Percentiles rank a stretch among this genome's conserved stretches.
These are phyloP conservation scores for Aspergillus terreus DNA, from an alignment of 2,329 filamentous ascomycete genomes.

Conservation along the genomic window DNA sequence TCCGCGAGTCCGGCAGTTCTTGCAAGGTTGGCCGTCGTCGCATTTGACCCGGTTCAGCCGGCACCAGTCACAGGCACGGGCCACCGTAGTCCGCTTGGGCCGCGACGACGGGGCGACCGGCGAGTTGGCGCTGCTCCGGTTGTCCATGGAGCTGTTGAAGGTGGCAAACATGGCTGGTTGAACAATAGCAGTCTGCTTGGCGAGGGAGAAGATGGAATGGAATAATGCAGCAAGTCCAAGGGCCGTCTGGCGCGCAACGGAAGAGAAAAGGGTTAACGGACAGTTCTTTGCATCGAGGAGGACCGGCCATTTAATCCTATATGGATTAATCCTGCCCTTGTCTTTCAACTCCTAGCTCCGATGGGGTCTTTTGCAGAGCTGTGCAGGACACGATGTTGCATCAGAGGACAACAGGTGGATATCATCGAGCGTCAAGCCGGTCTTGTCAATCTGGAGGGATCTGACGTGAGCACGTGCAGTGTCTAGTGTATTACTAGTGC, in stretches of 20 bases:
- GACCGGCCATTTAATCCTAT: not conserved
- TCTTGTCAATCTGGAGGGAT: not conserved
- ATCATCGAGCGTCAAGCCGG: not conserved
- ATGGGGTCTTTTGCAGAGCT: not conserved
- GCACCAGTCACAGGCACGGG: conserved; percentile 26
- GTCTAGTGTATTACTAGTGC: not conserved
- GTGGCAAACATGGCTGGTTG: not conserved
- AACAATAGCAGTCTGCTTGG: not conserved
- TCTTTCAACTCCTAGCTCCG: not conserved
- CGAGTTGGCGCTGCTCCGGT: not conserved
- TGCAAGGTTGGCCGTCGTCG: conserved; percentile 22
- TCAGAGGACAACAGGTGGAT: not conserved
- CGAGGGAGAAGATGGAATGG: not conserved
- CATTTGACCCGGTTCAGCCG: conserved; percentile 26
- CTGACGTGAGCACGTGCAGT: not conserved
- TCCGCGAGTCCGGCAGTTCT: conserved; percentile 19
- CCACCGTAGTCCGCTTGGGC: conserved; percentile 18
- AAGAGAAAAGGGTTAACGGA: not conserved
- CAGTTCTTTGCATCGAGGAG: not conserved
- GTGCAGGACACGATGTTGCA: not conserved
- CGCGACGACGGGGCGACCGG: not conserved
- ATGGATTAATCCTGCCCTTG: not conserved
- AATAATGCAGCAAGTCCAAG: not conserved
- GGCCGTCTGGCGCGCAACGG: not conserved
- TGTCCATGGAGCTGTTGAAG: not conserved